Evolutionary conservation across 2,329 filamentous ascomycete species (phyloP), one percentile per base, ranked within the genome.

Genomic region (Trichoderma guizhouense): DNA sequence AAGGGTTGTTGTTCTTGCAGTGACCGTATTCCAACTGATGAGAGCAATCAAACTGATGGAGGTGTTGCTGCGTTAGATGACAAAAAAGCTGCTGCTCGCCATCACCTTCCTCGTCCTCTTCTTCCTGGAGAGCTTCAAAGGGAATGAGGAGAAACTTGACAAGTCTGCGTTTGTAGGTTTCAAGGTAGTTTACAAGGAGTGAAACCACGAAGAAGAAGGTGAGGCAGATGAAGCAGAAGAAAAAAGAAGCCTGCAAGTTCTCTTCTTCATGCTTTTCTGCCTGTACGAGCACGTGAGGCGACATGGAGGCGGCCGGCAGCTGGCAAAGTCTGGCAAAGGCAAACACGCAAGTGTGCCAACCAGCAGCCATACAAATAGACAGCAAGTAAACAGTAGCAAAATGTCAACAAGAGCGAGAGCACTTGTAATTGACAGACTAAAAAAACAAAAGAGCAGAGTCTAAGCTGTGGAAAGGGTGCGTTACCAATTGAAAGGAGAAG

Each of bases 201-300:
- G 67, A 69, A 39, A 28, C 28, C 2, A 69, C 24, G 5, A 43
- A 21, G 57, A 69, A 62, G 67, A 69, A 9, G 21, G 57, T 30
- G 5, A 69, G 15, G 39, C 55, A 51, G 67, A 36, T 9, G 21
- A 64, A n/a, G 3, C 30, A 71, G 32, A 64, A 71, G 60, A 71
- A 28, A 30, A 71, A 47, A 39, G 60, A 39, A 7, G 47, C 68
- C 32, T 57, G 30, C 11, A 69, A 11, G 2, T 43, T 53, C 18
- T 36, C 11, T 24, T 36, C 32, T n/a, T 55, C 60, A 28, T 71
- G 58, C 24, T 53, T 36, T 21, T 61, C 66, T 61, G 55, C 57
- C 55, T 14, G 43, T 61, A 43, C 47, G 32, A 64, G 47, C 68
- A 71, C 68, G 68, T 71, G 68, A 71, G 68, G 68, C 8, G 67